Evolutionary conservation across 2,329 filamentous ascomycete genomes (phyloP).

Genomic region (Alternaria incomplexa): DNA sequence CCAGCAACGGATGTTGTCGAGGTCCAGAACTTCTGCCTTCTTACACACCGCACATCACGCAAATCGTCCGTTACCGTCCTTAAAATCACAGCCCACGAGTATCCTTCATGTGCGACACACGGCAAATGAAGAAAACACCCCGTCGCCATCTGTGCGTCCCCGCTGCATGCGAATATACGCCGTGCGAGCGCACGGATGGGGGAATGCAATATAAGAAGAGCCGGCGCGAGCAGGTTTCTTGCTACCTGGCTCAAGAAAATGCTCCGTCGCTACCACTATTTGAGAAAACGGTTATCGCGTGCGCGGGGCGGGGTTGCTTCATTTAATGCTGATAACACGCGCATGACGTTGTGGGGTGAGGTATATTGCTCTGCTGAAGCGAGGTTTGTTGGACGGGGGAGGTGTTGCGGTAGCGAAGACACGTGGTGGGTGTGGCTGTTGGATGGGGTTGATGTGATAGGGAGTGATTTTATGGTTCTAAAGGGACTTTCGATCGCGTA

Average conservation of each 20-base stretch:
- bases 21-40: neutral
- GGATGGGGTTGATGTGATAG: neutral
- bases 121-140: neutral
- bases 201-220: neutral
- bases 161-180: neutral
- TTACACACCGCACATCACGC: neutral
- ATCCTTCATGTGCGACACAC: neutral
- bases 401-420: neutral
- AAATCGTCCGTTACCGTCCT: neutral
- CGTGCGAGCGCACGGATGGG: neutral
- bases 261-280: neutral
- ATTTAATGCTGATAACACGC: neutral
- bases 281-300: neutral
- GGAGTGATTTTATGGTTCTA: neutral
- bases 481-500: neutral
- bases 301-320: neutral
- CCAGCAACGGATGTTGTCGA: too few relatives aligned
- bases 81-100: too few relatives aligned
- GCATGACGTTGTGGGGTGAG: neutral
- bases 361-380: neutral
- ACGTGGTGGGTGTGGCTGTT: neutral
- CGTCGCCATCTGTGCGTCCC: neutral
- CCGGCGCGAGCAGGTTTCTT: neutral
- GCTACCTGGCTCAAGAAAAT: neutral
- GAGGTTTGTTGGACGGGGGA: neutral